Evolutionary conservation across 2,329 filamentous ascomycete genomes (phyloP).

Genomic region (Rhinocladiella mackenziei): DNA sequence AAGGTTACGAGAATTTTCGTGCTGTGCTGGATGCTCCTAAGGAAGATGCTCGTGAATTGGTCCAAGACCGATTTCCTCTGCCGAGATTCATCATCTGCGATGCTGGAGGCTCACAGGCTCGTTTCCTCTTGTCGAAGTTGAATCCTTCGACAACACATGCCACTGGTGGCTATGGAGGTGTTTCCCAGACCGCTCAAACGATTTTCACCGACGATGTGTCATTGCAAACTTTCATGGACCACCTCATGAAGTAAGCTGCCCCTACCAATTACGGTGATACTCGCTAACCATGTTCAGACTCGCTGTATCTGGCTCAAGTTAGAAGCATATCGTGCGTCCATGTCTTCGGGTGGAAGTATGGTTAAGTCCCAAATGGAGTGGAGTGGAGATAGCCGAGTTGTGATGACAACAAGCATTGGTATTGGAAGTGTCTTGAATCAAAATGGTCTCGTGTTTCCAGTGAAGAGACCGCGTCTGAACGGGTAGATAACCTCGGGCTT

Average conservation of each 20-base stretch:
- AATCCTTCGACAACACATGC: slow-evolving; percentile 98
- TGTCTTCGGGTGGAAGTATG: too few species aligned
- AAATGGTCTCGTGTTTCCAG: too few species aligned
- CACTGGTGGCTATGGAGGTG: slow-evolving; percentile 83
- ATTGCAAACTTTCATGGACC: slow-evolving; percentile 98
- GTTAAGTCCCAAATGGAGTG: too few species aligned
- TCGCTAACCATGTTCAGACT: slow-evolving; percentile 40
- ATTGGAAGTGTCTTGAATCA: too few species aligned
- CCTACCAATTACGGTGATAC: neutral
- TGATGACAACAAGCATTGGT: too few species aligned
- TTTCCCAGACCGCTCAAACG: slow-evolving; percentile 85
- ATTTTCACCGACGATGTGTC: slow-evolving; percentile 99
- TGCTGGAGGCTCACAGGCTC: slow-evolving; percentile 94
- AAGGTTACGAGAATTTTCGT: slow-evolving; percentile 96
- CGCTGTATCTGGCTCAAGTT: slow-evolving; percentile 50
- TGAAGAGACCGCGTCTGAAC: too few species aligned
- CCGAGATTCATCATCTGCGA: slow-evolving; percentile 98
- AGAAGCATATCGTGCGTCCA: slow-evolving; percentile 23
- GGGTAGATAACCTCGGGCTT: too few species aligned
- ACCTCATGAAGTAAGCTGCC: slow-evolving; percentile 86
- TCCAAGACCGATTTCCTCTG: slow-evolving; percentile 95
- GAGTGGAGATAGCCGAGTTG: too few species aligned
- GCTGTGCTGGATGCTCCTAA: slow-evolving; percentile 85
- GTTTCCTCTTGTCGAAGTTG: slow-evolving; percentile 93
- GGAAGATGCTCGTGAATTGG: slow-evolving; percentile 93